These are phyloP conservation scores for Penicillium steckii DNA, from an alignment of 495 filamentous ascomycete species.

Conservation along the genomic window DNA sequence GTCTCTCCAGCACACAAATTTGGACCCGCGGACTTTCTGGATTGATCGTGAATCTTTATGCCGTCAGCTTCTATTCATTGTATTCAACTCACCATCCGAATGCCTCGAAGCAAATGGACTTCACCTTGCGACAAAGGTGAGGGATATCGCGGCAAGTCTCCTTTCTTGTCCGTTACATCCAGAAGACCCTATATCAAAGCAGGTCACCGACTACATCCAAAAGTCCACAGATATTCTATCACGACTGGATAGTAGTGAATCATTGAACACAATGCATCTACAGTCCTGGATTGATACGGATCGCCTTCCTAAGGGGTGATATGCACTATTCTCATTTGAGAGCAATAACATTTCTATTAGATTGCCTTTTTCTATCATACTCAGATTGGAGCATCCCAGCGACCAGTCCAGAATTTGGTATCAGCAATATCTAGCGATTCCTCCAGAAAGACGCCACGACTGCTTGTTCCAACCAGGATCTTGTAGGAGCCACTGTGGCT, in stretches of 20 bases:
- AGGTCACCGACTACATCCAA: constrained; percentile 16
- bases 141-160: constrained; percentile 21
- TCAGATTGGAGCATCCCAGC: background rate
- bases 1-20: background rate
- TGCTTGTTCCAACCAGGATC: constrained; percentile 14
- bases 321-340: too few species aligned
- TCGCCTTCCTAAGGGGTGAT: constrained; percentile 8
- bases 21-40: constrained; percentile 9
- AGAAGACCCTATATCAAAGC: constrained; percentile 15
- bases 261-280: constrained; percentile 20
- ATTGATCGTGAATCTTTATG: constrained; percentile 11
- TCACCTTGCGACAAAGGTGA: constrained; percentile 22
- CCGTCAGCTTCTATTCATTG: constrained; percentile 17
- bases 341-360: background rate
- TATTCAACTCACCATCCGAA: constrained; percentile 8
- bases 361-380: too few species aligned
- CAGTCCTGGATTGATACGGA: constrained; percentile 27
- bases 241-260: constrained; percentile 21
- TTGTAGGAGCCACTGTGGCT: constrained; percentile 10
- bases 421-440: constrained; percentile 8
- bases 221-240: constrained; percentile 19
- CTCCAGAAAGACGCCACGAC: constrained; percentile 12
- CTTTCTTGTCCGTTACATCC: constrained; percentile 20
- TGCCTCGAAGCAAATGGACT: constrained; percentile 22
- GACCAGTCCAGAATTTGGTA: constrained; percentile 18